Base-by-base conservation (phyloP, 129 eudicot species). In the Centrapalus pauciflorus region DNA sequence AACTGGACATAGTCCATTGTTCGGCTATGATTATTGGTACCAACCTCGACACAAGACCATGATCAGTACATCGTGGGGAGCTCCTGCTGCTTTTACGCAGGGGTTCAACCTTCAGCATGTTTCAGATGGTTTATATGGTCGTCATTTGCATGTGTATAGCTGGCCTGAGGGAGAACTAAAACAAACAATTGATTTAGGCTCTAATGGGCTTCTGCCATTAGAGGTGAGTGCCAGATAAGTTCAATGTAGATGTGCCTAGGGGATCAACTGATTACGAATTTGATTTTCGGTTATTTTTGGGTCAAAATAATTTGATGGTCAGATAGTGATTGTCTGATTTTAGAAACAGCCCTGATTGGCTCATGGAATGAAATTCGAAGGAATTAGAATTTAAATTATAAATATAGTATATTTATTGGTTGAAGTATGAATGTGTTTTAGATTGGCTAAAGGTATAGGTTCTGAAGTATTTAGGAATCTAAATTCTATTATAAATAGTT, bases 31-130 rank as follows among this genome's bases (percentile, higher is more conserved):
- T 79, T 93, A 77, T 62, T 93, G 98, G 96, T 93, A 93, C 61
- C 98, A 93, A 79, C 98, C 98, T 49, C 85, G 90, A 21, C 95
- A 88, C 40, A 84, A 86, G 69, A 86, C 95, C 23, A 93, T 93
- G 98, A 93, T 93, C 40, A 93, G 98, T 81, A 85, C 87, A 65
- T 85, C 98, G 26, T 88, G 96, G 98, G 98, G 96, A 68, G 96
- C 96, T 27, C 98, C 98, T 2, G 54, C 81, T 45, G 98, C 95
- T 74, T 93, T 93, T 76, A 83, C 95, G 63, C 77, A 80, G 69
- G 98, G 98, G 35, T 93, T 93, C 81, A 61, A 93, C 80, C 96
- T 82, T 51, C 91, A 93, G 63, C 83, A 88, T 86, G 96, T 93
- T 54, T 45, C 96, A 11, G 96, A 89, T 35, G 98, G 98, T 48